Conservation (phyloP, 2,329 filamentous ascomycete species). For the Rutstroemia sp. region DNA sequence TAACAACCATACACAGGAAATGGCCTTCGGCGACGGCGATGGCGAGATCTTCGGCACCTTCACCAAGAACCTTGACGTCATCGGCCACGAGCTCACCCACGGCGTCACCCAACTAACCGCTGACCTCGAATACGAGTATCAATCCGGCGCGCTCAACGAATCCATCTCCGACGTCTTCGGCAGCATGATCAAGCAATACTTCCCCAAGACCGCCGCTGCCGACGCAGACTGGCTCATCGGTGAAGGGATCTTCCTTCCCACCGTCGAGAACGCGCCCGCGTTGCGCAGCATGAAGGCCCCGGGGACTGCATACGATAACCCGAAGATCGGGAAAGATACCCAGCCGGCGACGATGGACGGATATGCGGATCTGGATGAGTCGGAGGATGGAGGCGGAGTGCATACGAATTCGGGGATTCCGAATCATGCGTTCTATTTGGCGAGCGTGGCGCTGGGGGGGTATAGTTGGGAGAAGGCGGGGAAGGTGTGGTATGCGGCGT, state of each 20-base stretch:
- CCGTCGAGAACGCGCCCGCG: constrained; percentile 35
- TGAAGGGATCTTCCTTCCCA: constrained; percentile 35
- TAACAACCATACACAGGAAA: constrained; percentile 35
- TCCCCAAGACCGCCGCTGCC: constrained; percentile 29
- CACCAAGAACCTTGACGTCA: constrained; percentile 45
- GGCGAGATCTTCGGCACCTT: constrained; percentile 41
- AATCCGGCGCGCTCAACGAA: constrained; percentile 50
- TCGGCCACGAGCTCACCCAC: constrained; percentile 51
- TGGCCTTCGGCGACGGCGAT: constrained; percentile 48
- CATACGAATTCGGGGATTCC: constrained; percentile 51
- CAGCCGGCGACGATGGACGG: constrained; percentile 42
- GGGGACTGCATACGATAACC: constrained; percentile 45
- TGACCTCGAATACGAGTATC: constrained; percentile 42
- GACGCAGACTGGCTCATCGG: constrained; percentile 49
- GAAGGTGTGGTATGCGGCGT: constrained; percentile 20
- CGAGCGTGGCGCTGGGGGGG: constrained; percentile 40
- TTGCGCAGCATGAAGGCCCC: constrained; percentile 48
- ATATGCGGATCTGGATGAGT: constrained; percentile 30
- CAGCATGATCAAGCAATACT: constrained; percentile 49
- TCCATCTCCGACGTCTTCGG: constrained; percentile 50
- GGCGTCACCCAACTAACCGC: constrained; percentile 45
- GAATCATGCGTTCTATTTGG: constrained; percentile 49
- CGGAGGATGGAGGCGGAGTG: constrained; percentile 43
- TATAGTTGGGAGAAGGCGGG: constrained; percentile 36
- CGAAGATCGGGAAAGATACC: constrained; percentile 46